phyloP scores from a whole-genome alignment of 2,329 filamentous ascomycete species.

The Hypoxylon sp. region DNA sequence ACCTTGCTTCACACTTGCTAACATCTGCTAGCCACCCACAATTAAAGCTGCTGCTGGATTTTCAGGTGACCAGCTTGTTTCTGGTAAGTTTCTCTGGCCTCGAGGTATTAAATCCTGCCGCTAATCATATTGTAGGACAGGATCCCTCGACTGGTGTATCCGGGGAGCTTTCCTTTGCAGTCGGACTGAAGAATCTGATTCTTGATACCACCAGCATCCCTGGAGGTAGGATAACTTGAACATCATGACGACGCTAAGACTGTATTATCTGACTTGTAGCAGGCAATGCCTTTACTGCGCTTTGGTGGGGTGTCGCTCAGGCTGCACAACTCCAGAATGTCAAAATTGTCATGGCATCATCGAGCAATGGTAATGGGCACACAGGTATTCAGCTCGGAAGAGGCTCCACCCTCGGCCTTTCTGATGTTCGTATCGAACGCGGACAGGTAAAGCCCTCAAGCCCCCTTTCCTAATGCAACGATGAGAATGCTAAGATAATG shows the following conservation, averaged over 20 bases:
- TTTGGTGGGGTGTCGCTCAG: conserved; percentile 64
- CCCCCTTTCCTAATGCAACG: neutral
- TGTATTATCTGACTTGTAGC: conserved; percentile 24
- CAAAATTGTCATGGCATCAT: conserved; percentile 59
- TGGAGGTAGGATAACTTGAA: conserved; percentile 47
- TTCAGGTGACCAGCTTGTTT: conserved; percentile 54
- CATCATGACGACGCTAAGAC: neutral
- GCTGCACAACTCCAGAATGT: conserved; percentile 61
- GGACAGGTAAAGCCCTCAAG: conserved; percentile 54
- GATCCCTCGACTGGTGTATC: conserved; percentile 55
- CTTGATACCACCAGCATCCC: conserved; percentile 60
- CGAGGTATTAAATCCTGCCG: neutral
- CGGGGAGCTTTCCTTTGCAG: conserved; percentile 61
- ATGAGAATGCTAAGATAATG: conserved; percentile 18
- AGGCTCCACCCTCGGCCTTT: conserved; percentile 60
- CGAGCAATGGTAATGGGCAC: conserved; percentile 57
- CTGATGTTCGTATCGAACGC: conserved; percentile 60
- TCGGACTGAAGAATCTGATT: conserved; percentile 61
- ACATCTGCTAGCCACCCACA: conserved; percentile 56
- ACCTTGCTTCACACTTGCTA: neutral
- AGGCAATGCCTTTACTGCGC: conserved; percentile 58
- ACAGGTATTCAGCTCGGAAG: conserved; percentile 59
- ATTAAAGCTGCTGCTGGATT: conserved; percentile 60
- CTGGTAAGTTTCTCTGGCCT: conserved; percentile 46
- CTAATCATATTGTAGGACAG: conserved; percentile 50